Evolutionary conservation across 306 rosid genomes (phyloP), one percentile per base, ranked within the genome.

Genomic region (Gleditsia sinensis): DNA sequence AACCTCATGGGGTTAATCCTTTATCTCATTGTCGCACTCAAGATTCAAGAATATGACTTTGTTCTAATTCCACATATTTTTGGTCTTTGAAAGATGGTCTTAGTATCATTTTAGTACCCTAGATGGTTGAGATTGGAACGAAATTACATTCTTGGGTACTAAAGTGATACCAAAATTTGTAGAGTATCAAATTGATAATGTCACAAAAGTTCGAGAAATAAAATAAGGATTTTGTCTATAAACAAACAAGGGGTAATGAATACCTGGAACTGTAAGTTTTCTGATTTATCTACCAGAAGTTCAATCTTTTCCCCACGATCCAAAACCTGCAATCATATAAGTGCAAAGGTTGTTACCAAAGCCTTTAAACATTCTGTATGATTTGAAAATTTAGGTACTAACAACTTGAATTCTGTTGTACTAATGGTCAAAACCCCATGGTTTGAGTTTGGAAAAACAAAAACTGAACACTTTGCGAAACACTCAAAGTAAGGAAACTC

Each of bases 281-380:
- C 98, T 11, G 98, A 85, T 83, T 94, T 94, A 83, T 94, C 98
- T 37, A 94, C 98, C 80, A 94, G 81, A 76, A 94, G 95, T 76
- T 94, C 98, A 56, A 94, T 94, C 82, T 85, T 90, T 87, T 94
- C 98, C 8, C 98, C 98, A 70, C 98, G 98, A 77, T 94, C 98
- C 94, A 94, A 83, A 83, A 91, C 98, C 98, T 94, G 72, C 85
- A 79, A 75, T 67, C 36, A 78, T 62, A 57, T 1, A 50, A 77
- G n/a, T 8, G 27, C 39, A 60, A 36, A 66, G 69, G 63, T 25
- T 60, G 64, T 42, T 53, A 59, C 21, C 28, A 39, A 10, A 16
- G 30, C 49, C 64, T 23, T 16, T 1, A 48, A 39, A 43, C 37
- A 25, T 21, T 23, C 6, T 6, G 34, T 42, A 7, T 9, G 36